phyloP scores from a whole-genome alignment of 352 stramenopile genomes.

The Phytophthora fragariaefolia region DNA sequence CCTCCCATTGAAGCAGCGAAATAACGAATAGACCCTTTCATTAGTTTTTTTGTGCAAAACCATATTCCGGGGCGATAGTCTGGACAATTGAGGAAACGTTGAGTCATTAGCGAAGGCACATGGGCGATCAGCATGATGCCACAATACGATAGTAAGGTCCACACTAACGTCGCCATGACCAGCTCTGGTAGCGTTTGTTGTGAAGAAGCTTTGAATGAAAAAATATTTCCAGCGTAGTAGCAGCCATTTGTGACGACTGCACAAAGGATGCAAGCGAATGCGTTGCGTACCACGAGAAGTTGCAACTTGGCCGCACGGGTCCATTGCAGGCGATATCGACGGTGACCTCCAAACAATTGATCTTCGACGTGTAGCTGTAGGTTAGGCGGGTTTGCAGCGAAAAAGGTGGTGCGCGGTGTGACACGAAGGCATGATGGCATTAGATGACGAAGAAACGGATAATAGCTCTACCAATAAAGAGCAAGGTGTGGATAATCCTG shows the following conservation, averaged over 20 bases:
- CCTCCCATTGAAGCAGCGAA: constrained; percentile 4
- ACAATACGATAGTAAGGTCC: not conserved
- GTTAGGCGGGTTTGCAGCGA: not conserved
- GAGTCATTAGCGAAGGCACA: constrained; percentile 10
- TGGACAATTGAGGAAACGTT: constrained; percentile 10
- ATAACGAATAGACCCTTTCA: constrained; percentile 6
- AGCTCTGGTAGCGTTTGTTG: not conserved
- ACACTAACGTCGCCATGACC: not conserved
- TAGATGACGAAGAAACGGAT: not conserved
- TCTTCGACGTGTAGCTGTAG: not conserved
- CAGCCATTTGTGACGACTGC: not conserved
- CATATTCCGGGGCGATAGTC: not conserved
- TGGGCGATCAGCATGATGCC: constrained; percentile 8
- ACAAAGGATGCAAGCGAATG: not conserved
- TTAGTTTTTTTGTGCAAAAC: constrained; percentile 17
- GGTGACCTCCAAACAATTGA: not conserved
- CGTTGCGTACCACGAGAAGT: not conserved
- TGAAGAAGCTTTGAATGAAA: not conserved
- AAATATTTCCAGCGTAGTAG: not conserved
- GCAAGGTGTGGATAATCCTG: not conserved
- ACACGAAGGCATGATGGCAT: not conserved
- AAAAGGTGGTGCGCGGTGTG: not conserved
- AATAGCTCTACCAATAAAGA: too few species aligned
- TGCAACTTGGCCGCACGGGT: not conserved
- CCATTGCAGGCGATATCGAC: not conserved